Percentiles rank a stretch among this genome's conserved stretches.
These are phyloP conservation scores for Penicillium glabrum DNA, from an alignment of 2,329 filamentous ascomycete species.

Conservation along the genomic window DNA sequence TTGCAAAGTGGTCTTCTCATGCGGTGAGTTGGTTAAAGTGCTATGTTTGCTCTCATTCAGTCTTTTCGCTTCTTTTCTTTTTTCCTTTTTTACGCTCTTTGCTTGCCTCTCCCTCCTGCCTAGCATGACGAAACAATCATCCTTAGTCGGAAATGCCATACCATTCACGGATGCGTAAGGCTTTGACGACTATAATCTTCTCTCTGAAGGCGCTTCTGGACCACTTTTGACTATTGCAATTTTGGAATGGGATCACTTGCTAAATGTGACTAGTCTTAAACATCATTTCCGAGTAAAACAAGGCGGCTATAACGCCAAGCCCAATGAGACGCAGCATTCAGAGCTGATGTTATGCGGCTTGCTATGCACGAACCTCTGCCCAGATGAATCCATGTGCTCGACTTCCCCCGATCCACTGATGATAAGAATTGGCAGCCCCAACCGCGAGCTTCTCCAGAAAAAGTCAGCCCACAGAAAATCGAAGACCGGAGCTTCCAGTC, in stretches of 20 bases:
- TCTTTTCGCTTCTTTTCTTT: no score
- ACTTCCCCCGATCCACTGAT: background rate
- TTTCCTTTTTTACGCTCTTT: background rate
- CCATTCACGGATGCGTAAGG: constrained; percentile 40
- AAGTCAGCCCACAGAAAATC: background rate
- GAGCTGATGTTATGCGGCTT: background rate
- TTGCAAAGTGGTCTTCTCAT: background rate
- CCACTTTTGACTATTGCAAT: background rate
- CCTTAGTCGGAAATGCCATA: constrained; percentile 77
- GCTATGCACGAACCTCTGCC: background rate
- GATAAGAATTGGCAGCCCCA: background rate
- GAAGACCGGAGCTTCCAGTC: background rate
- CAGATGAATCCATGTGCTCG: background rate
- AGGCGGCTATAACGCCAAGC: background rate
- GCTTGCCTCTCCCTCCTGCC: background rate
- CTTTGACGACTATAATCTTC: constrained; percentile 48
- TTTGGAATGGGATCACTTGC: background rate
- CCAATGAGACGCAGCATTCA: background rate
- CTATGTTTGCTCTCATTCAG: no score
- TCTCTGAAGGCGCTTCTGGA: constrained; percentile 37
- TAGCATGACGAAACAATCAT: constrained; percentile 79
- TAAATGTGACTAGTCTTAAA: background rate
- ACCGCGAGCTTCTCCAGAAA: background rate
- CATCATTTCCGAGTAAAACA: background rate
- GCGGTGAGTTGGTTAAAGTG: constrained; percentile 7